Base-by-base conservation (phyloP, 805 yeast species). In the Hanseniaspora hatyaiensis region DNA sequence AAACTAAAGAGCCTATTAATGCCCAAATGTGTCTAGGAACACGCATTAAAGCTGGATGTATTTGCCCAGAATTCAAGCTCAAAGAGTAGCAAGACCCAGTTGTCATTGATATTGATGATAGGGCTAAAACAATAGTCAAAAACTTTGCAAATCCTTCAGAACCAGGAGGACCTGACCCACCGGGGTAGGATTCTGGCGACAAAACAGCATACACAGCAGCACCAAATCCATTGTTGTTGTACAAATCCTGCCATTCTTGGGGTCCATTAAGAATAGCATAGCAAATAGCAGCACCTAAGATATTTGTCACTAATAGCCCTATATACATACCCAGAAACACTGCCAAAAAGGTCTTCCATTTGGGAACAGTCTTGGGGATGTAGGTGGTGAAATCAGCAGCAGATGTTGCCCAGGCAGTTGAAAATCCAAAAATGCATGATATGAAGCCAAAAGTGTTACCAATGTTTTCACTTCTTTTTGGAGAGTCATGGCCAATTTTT, bases 401-500 rank as follows among this genome's bases (percentile, higher is more conserved):
- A 56, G 80, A 85, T 16, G 96, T 80, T 50, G 94, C 77, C 96
- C 96, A 87, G 52, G 96, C 96, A 45, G 95, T 75, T 40, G 95
- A 94, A 59, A 80, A 87, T 53, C 96, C 96, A 58, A 75, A 88
- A 53, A 82, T 64, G 37, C 94, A 67, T 62, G 87, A 80, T 61
- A 95, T 95, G 55, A 81, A 85, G 19, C 89, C 77, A 50, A 87
- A 68, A n/a, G 85, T 87, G 57, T 63, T 57, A 53, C 85, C 95
- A 24, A 92, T 94, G 50, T 80, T 80, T 23, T 36, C 39, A 6
- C 39, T 36, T 36, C 96, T 95, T 15, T 24, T 95, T 34, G 72
- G 57, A 28, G 54, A 46, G 54, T 65, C 62, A 15, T 63, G 63
- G 52, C 80, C 85, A 52, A 72, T 68, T 39, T 70, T 65, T 60